Base-by-base conservation (phyloP, 345 rosid genomes). In the Dipteronia dyeriana region DNA sequence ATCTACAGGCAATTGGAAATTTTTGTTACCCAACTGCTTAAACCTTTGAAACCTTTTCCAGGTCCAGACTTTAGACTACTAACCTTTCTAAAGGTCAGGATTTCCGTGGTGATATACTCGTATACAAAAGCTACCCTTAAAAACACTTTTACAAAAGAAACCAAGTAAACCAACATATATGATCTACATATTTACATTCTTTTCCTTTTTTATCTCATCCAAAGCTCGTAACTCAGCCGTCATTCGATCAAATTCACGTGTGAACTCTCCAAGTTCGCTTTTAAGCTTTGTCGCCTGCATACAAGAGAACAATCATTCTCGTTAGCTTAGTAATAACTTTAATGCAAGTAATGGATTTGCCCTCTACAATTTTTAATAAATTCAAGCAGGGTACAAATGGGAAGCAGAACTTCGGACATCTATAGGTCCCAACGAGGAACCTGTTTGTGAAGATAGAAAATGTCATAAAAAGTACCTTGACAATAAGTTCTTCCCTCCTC, bases 201-300 rank as follows among this genome's bases (percentile, higher is more conserved):
- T 75, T 77, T 89, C 93, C 31, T 71, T 82, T 81, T 87, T 85
- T 19, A 84, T 66, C 54, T 64, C 3, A 70, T 78, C 86, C 82
- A 88, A 61, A 26, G 77, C 79, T 60, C 80, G 79, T 66, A 88
- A 69, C 80, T 90, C 91, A 13, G 66, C 82, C 71, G 79, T 73
- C 64, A 91, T 61, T 56, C 78, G 82, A 47, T 79, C 81, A 73
- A 88, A 87, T 78, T 88, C 88, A 0, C 29, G 70, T 71, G 87
- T 75, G 20, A 75, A 86, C 51, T 65, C 87, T 78, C 26, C 84
- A 10, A 92, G 45, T 84, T 91, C 92, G 53, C 67, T 84, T 82
- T 77, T 80, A 31, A 94, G 92, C 71, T 66, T 25, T 63, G 80
- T 57, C 73, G 84, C 87, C 97, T 94, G 90, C 83, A 61, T n/a